Conservation (phyloP, 2,329 filamentous ascomycete species). For the Aspergillus vadensis region DNA sequence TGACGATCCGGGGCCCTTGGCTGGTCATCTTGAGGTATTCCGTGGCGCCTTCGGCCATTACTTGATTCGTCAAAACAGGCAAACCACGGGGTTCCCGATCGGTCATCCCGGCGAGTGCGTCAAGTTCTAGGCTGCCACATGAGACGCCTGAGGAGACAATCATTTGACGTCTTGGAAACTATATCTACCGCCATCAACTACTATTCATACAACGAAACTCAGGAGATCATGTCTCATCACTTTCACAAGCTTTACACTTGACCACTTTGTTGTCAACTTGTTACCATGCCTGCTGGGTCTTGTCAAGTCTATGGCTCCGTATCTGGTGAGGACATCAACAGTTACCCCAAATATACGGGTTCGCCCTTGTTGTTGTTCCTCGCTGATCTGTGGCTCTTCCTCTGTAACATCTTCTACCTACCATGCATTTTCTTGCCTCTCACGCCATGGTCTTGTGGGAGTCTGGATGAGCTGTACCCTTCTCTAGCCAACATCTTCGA, state of each 20-base stretch:
- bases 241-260: background rate
- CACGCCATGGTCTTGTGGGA: conserved; percentile 52
- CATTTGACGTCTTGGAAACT: background rate
- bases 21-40: background rate
- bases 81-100: background rate
- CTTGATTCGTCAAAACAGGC: background rate
- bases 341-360: background rate
- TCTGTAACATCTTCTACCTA: conserved; percentile 42
- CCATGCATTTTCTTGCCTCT: conserved; percentile 65
- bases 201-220: background rate
- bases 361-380: conserved; percentile 3
- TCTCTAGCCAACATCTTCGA: conserved; percentile 60
- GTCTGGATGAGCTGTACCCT: conserved; percentile 66
- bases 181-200: background rate
- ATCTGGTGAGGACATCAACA: background rate
- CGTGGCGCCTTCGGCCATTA: background rate
- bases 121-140: background rate
- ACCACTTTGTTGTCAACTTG: background rate
- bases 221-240: background rate
- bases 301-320: background rate
- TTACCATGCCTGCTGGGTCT: background rate
- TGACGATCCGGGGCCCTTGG: background rate
- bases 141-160: background rate
- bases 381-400: conserved; percentile 28
- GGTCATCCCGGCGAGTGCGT: background rate